These are phyloP conservation scores for Wickerhamomyces canadensis DNA, from an alignment of 805 yeast genomes.

Conservation along the genomic window DNA sequence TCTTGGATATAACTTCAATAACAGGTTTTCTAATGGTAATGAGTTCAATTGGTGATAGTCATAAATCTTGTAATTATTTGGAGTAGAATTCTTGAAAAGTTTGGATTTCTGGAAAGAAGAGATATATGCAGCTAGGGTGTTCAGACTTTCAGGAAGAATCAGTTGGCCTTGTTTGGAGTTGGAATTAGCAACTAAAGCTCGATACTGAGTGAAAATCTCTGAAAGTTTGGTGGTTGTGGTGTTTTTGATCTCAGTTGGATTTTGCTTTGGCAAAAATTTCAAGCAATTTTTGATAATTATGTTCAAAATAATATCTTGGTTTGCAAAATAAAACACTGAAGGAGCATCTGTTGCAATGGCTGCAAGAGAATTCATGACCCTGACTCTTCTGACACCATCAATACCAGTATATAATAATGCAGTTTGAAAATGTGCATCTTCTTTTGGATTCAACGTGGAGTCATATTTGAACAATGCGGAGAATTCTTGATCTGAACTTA, in stretches of 20 bases:
- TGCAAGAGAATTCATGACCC: slow-evolving; percentile 80
- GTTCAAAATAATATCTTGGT: slow-evolving; percentile 60
- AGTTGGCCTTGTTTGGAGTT: slow-evolving; percentile 53
- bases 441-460: slow-evolving; percentile 60
- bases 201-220: slow-evolving; percentile 55
- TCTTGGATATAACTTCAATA: slow-evolving; percentile 73
- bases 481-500: slow-evolving; percentile 57
- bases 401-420: slow-evolving; percentile 81
- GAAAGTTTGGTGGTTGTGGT: slow-evolving; percentile 48
- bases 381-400: slow-evolving; percentile 72
- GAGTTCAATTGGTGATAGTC: slow-evolving; percentile 44
- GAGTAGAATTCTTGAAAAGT: slow-evolving; percentile 41
- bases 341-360: slow-evolving; percentile 71
- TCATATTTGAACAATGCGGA: slow-evolving; percentile 74
- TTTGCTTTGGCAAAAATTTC: slow-evolving; percentile 34
- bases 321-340: slow-evolving; percentile 74
- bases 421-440: slow-evolving; percentile 86
- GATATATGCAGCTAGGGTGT: slow-evolving; percentile 61
- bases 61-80: slow-evolving; percentile 62
- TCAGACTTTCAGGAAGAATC: slow-evolving; percentile 76
- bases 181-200: slow-evolving; percentile 38
- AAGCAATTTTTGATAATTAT: slow-evolving; percentile 47
- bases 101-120: slow-evolving; percentile 65
- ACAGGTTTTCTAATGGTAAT: slow-evolving; percentile 50
- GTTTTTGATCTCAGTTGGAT: slow-evolving; percentile 42